Evolutionary conservation across 768 basidiomycete genomes (phyloP), one percentile per base, ranked within the genome.

Genomic region (Hericium coralloides): DNA sequence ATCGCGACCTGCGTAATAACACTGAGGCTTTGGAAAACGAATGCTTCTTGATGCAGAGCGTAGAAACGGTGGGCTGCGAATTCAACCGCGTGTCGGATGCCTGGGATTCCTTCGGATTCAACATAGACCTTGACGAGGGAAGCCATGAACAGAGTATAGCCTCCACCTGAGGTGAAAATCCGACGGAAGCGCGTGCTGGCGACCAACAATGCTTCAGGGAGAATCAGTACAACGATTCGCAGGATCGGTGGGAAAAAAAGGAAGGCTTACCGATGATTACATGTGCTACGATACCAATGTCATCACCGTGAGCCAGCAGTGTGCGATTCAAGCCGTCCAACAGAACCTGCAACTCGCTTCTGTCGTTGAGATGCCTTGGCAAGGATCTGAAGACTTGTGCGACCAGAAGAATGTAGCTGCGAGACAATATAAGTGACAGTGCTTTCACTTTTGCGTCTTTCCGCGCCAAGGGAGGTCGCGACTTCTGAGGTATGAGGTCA

Each of bases 161-260:
- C 87, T 31, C 81, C 81, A 15, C 83, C 83, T 2, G 85, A 81
- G 7, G 80, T 80, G 67, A 91, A 88, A 18, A 92, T 68, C n/a
- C 89, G 80, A 31, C 81, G 77, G 64, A 90, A 92, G 17, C 89
- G 81, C 8, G 87, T 87, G 52, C 82, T 84, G 0, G 88, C 89
- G 15, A 83, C 79, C 84, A 89, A 84, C 31, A 85, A 74, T 6
- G 82, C 87, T 31, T 4, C 31, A 31, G 31, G 31, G 87, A 57
- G 48, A 31, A 56, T 45, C 7, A 45, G 5, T 5, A 41, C 49
- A n/a, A 47, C 43, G 18, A 50, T 54, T 20, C 9, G 15, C 31
- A 31, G 31, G 31, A 31, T n/a, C n/a, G n/a, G n/a, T n/a, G 31
- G 10, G 7, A 8, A 31, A 31, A 8, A 9, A 9, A 6, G 6